phyloP scores from a whole-genome alignment of 2,329 filamentous ascomycete species.

The Kalmusia sp. region DNA sequence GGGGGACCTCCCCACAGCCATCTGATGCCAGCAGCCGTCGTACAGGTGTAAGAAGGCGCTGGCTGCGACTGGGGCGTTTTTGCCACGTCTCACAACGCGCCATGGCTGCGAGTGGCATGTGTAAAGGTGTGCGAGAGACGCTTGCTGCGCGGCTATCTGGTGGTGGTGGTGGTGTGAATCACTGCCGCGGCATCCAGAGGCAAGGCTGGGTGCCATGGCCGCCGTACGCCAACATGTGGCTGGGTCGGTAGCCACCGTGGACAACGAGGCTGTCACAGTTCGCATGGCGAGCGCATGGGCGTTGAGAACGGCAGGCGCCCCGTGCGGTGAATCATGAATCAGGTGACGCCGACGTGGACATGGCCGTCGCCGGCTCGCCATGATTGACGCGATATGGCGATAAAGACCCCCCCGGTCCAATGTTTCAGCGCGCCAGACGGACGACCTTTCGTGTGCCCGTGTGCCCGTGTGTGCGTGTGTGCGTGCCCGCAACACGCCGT shows the following conservation, averaged over 20 bases:
- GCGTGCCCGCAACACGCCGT: conserved; percentile 31
- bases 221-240: conserved; percentile 24
- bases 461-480: too few relatives aligned
- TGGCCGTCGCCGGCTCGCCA: background rate
- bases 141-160: conserved; percentile 1
- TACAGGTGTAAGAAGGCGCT: conserved; percentile 30
- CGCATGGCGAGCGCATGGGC: conserved; percentile 40
- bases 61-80: conserved; percentile 19
- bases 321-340: conserved; percentile 33
- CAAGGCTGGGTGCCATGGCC: conserved; percentile 11
- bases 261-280: conserved; percentile 38
- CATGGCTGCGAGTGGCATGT: background rate
- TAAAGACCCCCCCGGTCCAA: too few relatives aligned
- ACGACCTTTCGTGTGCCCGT: too few relatives aligned
- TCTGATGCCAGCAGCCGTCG: conserved; percentile 38
- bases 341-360: conserved; percentile 23
- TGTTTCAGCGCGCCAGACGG: conserved; percentile 41
- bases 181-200: conserved; percentile 7
- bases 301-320: conserved; percentile 23
- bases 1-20: conserved; percentile 16
- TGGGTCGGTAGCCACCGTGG: conserved; percentile 21
- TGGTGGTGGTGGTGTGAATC: conserved; percentile 11
- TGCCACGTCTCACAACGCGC: conserved; percentile 36
- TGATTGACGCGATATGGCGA: background rate
- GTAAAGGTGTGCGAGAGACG: background rate